Conservation (phyloP, 2,329 filamentous ascomycete species). For the Huntiella omanensis region DNA sequence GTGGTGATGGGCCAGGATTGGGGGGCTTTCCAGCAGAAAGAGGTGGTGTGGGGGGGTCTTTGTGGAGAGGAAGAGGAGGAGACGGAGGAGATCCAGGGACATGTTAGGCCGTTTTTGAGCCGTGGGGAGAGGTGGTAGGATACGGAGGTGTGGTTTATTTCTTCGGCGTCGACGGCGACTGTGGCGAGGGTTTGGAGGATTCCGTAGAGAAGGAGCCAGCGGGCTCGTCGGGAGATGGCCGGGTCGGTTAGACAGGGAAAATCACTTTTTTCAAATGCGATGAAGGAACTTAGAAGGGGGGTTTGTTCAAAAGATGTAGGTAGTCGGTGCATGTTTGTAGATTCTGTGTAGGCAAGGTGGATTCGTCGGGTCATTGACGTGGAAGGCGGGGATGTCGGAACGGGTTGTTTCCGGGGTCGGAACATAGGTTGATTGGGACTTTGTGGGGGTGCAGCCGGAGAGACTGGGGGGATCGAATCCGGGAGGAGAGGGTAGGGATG, state of each 20-base stretch:
- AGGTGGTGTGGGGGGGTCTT: constrained; percentile 29
- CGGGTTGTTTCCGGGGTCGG: constrained; percentile 13
- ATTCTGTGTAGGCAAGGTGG: constrained; percentile 38
- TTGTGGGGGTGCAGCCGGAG: neutral
- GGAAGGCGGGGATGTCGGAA: constrained; percentile 13
- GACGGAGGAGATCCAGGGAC: constrained; percentile 27
- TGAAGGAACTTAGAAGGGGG: constrained; percentile 34
- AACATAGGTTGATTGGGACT: constrained; percentile 14
- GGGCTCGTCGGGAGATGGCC: constrained; percentile 34
- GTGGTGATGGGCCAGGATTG: neutral
- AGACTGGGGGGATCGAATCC: constrained; percentile 22
- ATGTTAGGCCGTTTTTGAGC: constrained; percentile 30
- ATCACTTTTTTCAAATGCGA: constrained; percentile 37
- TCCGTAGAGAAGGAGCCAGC: constrained; percentile 43
- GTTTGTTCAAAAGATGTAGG: constrained; percentile 33
- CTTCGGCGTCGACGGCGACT: constrained; percentile 37
- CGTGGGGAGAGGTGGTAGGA: constrained; percentile 37
- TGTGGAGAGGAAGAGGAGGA: constrained; percentile 11
- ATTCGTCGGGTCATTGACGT: constrained; percentile 26
- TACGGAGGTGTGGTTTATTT: constrained; percentile 33
- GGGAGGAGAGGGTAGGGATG: constrained; percentile 49
- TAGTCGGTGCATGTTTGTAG: constrained; percentile 38
- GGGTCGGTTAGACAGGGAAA: constrained; percentile 31
- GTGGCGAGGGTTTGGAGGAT: constrained; percentile 40
- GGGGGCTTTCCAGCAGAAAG: constrained; percentile 29